phyloP scores from a whole-genome alignment of 208 protist genomes.

The Trypanosoma melophagium region DNA sequence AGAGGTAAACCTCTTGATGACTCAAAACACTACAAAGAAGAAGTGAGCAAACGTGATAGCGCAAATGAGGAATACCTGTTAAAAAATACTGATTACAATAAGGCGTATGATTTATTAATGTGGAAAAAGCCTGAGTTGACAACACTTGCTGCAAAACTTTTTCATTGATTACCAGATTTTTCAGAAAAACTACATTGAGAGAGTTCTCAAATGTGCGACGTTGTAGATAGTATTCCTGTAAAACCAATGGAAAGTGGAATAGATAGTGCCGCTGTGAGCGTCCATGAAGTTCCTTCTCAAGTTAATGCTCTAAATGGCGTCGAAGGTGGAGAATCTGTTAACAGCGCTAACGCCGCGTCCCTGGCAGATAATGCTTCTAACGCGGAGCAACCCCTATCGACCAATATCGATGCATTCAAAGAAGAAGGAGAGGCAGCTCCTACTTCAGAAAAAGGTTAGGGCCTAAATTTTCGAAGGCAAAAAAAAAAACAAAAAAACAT shows the following conservation, averaged over 20 bases:
- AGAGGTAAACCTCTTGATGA: constrained; percentile 13
- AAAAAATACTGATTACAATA: constrained; percentile 9
- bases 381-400: no score
- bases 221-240: constrained; percentile 3
- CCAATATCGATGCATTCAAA: no score
- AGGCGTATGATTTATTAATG: constrained; percentile 2
- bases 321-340: neutral
- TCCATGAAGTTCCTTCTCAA: neutral
- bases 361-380: no score
- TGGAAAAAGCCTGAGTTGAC: constrained; percentile 7
- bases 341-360: neutral
- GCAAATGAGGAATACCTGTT: constrained; percentile 7
- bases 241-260: neutral
- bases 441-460: no score
- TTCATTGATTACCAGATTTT: constrained; percentile 7
- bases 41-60: constrained; percentile 1
- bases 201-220: neutral
- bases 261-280: neutral
- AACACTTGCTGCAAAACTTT: constrained; percentile 1
- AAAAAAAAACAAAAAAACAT: no score
- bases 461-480: no score
- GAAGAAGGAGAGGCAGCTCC: no score
- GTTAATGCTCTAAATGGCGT: neutral
- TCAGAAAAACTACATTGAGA: constrained; percentile 1
- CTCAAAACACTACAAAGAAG: constrained; percentile 10